Percentiles rank a stretch among this genome's conserved stretches.
Evolutionary conservation across 352 stramenopile genomes (phyloP).

Genomic region (Thraustochytrium striatum): DNA sequence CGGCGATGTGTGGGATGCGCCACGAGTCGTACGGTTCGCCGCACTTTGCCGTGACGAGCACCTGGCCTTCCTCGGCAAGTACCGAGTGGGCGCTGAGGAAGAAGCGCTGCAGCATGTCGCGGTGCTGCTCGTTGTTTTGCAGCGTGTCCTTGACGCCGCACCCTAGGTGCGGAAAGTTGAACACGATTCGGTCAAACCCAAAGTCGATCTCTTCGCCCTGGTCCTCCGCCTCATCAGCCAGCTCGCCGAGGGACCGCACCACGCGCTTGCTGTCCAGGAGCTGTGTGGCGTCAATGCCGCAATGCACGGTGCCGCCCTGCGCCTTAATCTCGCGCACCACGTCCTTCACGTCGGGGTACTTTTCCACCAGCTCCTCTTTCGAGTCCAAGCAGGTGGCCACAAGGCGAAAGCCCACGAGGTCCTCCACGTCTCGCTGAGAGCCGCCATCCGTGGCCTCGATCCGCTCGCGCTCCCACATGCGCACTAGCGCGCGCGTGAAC

Average conservation of each 20-base stretch:
- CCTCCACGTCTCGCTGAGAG: constrained; percentile 21
- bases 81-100: constrained; percentile 25
- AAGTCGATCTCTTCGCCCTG: background rate
- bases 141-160: constrained; percentile 40
- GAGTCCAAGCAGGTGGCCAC: constrained; percentile 38
- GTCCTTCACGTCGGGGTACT: constrained; percentile 49
- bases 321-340: constrained; percentile 39
- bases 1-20: background rate
- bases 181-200: constrained; percentile 40
- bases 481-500: constrained; percentile 30
- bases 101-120: constrained; percentile 27
- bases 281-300: constrained; percentile 26
- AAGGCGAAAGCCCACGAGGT: constrained; percentile 39
- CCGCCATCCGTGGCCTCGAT: background rate
- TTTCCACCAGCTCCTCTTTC: constrained; percentile 34
- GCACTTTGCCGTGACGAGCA: constrained; percentile 42
- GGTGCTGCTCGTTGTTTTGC: constrained; percentile 43
- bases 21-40: constrained; percentile 47
- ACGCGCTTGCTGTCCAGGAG: constrained; percentile 30
- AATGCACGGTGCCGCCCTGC: constrained; percentile 28
- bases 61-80: constrained; percentile 16
- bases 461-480: constrained; percentile 21
- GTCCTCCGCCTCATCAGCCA: background rate
- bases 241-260: constrained; percentile 9
- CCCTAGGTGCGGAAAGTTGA: constrained; percentile 48